Base-by-base conservation (phyloP, 2,329 filamentous ascomycete genomes). In the Phaeosphaeria sp. region DNA sequence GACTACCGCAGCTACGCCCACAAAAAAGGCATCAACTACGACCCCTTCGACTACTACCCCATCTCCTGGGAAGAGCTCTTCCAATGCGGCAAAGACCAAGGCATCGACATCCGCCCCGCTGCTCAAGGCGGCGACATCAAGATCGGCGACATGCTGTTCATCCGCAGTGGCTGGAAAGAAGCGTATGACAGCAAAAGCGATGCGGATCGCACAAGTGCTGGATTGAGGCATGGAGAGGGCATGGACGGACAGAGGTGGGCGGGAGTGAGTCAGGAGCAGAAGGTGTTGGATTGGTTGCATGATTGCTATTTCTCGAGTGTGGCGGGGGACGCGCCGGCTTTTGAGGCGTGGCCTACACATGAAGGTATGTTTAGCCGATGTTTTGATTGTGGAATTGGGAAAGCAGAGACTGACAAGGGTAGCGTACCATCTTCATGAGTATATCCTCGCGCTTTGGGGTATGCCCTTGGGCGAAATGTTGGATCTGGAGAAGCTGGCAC, bases 231-330 rank as follows among this genome's bases (percentile, higher is more conserved):
- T 40, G 83, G 81, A 24, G 75, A 78, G 42, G 69, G 68, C 0
- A 66, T 71, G 11, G 79, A 78, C 7, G 74, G 78, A 2, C 73
- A 80, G 49, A 53, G 74, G 8, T 86, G 81, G 66, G 81, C 80
- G 0, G 84, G 85, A 0, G 55, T 87, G 2, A 79, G 79, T 47
- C 83, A 85, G 61, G 83, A 85, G 49, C 76, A 85, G 48, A 82
- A 83, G 45, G 82, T 88, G 3, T 78, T 86, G 7, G 83, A 85
- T 52, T 92, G 89, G 88, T 61, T 91, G 57, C 89, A 90, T 78
- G 87, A 91, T 67, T 85, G 83, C 63, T 87, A 88, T 51, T 91
- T 92, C 64, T 81, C 88, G 0, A 86, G 85, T 0, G 87, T 89
- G 1, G 87, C 84, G 0, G 86, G 87, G 0, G 89, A 92, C 69